Base-by-base conservation (phyloP, 257 asterid species). In the Lantana camara region DNA sequence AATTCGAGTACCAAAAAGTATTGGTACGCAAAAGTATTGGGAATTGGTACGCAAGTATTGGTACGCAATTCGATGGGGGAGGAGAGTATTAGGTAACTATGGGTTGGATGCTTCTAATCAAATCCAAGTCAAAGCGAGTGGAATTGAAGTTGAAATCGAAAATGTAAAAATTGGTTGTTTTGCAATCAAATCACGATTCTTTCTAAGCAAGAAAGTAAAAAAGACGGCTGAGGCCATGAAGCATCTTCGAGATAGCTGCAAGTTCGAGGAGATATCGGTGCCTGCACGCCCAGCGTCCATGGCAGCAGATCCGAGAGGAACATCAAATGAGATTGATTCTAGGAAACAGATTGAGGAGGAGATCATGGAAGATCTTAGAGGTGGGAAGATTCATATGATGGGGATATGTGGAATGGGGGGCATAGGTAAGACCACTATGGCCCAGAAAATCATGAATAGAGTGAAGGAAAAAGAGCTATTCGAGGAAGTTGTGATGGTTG, bases 401-500 rank as follows among this genome's bases (percentile, higher is more conserved):
- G n/a, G n/a, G n/a, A n/a, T n/a, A n/a, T n/a, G n/a, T n/a, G n/a
- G n/a, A n/a, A n/a, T n/a, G n/a, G n/a, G n/a, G n/a, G n/a, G n/a
- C n/a, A n/a, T n/a, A n/a, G n/a, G n/a, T n/a, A n/a, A n/a, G n/a
- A 63, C 61, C 23, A 52, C 42, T 8, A 41, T 37, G 16, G 21
- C 20, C 19, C 19, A 51, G 14, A 30, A n/a, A 13, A 66, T 56
- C 12, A 2, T 54, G 4, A 45, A n/a, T 1, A 44, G 37, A 9
- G 38, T 22, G 11, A 47, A 1, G 8, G 45, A 47, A 20, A 19
- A 46, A 47, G 9, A 7, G 5, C 24, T 67, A 11, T 66, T 54
- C 19, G 50, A 67, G 9, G 72, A 67, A 19, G 22, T 53, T 42
- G 57, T 34, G 13, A 19, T 15, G 55, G 57, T 14, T 17, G 54